phyloP scores from a whole-genome alignment of 371 early-diverging fungal genomes.

The Batrachochytrium dendrobatidis region DNA sequence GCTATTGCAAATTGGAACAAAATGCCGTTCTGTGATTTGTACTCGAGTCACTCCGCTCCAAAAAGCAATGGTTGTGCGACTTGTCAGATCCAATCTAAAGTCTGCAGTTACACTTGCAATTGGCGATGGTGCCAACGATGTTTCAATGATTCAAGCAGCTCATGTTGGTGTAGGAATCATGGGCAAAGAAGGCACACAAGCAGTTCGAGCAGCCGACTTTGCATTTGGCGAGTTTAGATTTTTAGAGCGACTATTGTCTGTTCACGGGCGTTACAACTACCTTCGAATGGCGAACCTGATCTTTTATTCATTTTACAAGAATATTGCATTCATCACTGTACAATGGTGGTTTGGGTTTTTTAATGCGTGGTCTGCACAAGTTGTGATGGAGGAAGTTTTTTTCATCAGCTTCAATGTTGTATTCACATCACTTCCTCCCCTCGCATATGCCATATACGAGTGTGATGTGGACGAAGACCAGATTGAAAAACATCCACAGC shows the following conservation, averaged over 20 bases:
- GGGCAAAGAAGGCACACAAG: constrained; percentile 65
- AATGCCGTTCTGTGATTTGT: constrained; percentile 37
- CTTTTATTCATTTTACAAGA: constrained; percentile 48
- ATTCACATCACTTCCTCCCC: constrained; percentile 39
- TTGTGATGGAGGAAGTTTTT: constrained; percentile 41
- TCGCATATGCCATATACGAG: constrained; percentile 48
- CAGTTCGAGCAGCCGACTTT: constrained; percentile 57
- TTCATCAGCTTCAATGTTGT: constrained; percentile 41
- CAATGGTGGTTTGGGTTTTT: constrained; percentile 40
- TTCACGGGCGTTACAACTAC: constrained; percentile 46
- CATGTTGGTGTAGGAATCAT: constrained; percentile 64
- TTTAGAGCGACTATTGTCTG: constrained; percentile 36
- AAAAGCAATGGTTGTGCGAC: constrained; percentile 50
- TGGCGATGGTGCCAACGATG: too few relatives aligned
- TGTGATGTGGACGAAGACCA: constrained; percentile 89
- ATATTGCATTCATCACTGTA: constrained; percentile 36
- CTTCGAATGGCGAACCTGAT: constrained; percentile 31
- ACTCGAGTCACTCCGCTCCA: constrained; percentile 56
- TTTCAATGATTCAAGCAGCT: constrained; percentile 56
- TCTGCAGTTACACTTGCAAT: constrained; percentile 57
- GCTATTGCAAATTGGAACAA: constrained; percentile 21
- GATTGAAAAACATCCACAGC: constrained; percentile 91
- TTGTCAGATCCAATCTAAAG: constrained; percentile 30
- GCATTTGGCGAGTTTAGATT: constrained; percentile 51
- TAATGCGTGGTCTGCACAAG: constrained; percentile 34